phyloP scores from a whole-genome alignment of 768 basidiomycete genomes.

The Auriscalpium vulgare region DNA sequence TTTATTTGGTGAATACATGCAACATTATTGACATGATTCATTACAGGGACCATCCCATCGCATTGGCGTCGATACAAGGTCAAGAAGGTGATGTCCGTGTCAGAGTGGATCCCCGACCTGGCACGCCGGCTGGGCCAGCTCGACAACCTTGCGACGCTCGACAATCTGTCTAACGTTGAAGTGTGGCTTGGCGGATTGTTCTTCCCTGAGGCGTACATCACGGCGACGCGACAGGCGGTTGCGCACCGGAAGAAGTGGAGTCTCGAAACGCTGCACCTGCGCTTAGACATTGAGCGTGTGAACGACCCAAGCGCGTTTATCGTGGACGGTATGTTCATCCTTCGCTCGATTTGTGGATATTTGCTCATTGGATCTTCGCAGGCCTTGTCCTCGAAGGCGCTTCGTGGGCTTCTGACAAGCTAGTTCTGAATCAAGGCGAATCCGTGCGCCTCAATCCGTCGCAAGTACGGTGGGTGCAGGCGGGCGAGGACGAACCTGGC shows the following conservation, averaged over 20 bases:
- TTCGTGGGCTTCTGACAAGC: conserved; percentile 55
- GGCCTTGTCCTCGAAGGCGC: conserved; percentile 88
- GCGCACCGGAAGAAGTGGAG: conserved; percentile 91
- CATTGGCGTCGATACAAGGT: conserved; percentile 92
- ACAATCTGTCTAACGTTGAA: conserved; percentile 59
- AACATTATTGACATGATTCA: conserved; percentile 10
- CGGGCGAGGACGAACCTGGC: conserved; percentile 29
- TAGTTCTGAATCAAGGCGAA: conserved; percentile 82
- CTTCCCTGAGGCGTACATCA: conserved; percentile 95
- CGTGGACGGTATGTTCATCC: conserved; percentile 63
- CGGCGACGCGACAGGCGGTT: conserved; percentile 91
- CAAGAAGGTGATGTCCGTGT: conserved; percentile 69
- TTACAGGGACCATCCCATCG: conserved; percentile 72
- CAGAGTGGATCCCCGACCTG: conserved; percentile 82
- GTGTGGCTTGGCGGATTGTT: conserved; percentile 94
- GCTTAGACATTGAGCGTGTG: conserved; percentile 75
- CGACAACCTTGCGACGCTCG: conserved; percentile 55
- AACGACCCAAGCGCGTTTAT: conserved; percentile 76
- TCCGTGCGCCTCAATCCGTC: conserved; percentile 72
- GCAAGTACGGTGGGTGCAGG: conserved; percentile 82
- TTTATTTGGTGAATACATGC: neutral
- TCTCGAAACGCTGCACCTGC: conserved; percentile 76
- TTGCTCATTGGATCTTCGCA: conserved; percentile 23
- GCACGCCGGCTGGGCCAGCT: conserved; percentile 77
- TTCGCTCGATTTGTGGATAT: conserved; percentile 1